Conservation (phyloP, 768 basidiomycete species). For the Panus rudis region DNA sequence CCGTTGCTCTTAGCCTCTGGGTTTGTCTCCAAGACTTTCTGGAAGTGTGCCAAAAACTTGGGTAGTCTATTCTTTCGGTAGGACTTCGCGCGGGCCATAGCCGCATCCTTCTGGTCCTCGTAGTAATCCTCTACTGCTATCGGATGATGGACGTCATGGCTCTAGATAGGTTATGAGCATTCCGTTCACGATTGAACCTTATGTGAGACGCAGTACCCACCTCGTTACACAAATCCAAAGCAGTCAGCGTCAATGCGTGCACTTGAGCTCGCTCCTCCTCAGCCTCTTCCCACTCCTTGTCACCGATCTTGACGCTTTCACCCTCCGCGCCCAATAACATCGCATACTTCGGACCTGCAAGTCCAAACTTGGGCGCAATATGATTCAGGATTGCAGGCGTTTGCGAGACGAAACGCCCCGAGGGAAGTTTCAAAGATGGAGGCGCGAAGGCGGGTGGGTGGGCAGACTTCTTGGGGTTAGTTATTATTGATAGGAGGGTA, state of each 20-base stretch:
- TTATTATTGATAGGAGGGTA: conserved; percentile 14
- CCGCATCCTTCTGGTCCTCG: conserved; percentile 37
- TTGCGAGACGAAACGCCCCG: conserved; percentile 27
- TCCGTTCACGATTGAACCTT: not conserved
- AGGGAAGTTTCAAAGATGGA: conserved; percentile 30
- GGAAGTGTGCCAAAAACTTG: conserved; percentile 34
- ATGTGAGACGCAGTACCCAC: conserved; percentile 6
- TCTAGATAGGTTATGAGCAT: conserved; percentile 3
- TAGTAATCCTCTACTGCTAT: conserved; percentile 26
- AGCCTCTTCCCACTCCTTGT: conserved; percentile 22
- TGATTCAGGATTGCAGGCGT: conserved; percentile 31
- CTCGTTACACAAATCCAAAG: conserved; percentile 29
- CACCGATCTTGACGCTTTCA: conserved; percentile 7
- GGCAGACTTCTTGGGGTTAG: conserved; percentile 12
- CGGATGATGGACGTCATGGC: conserved; percentile 31
- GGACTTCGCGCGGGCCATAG: conserved; percentile 25
- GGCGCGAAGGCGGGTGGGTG: conserved; percentile 32
- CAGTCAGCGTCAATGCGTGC: conserved; percentile 33
- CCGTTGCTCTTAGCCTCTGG: conserved; percentile 12
- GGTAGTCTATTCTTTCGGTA: conserved; percentile 32
- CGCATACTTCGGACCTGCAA: conserved; percentile 23
- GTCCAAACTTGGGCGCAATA: conserved; percentile 27
- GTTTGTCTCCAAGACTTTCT: conserved; percentile 23
- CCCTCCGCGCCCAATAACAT: conserved; percentile 4
- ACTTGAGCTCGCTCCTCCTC: conserved; percentile 26